Evolutionary conservation across 106 monocot species (phyloP), one percentile per base, ranked within the genome.

Genomic region (Dioscorea zingiberensis): DNA sequence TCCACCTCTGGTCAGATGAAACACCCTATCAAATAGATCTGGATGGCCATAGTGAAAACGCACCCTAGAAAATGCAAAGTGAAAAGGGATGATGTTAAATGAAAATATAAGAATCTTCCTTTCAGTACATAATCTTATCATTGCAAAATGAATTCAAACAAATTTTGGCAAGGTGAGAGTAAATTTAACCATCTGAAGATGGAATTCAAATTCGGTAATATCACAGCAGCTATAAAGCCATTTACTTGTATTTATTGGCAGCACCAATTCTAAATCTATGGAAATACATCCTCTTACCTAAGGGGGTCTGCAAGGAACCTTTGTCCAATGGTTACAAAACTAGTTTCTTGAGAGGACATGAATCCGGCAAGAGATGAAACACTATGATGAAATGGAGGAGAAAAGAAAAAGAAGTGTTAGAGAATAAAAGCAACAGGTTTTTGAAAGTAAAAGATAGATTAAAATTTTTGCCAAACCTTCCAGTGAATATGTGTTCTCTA

Each of bases 21-120:
- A 91, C 54, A 91, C n/a, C 60, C 91, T 78, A 58, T 91, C 91
- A 75, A 91, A 91, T 62, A 91, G 26, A 81, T 91, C 91, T 28
- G 91, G 87, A 67, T 91, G 91, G 22, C 91, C 91, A 84, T 91
- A 91, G 64, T 91, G 91, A 78, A 91, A 91, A 24, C 87, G 81
- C 22, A 91, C 91, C 78, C 91, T 91, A 68, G 21, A 72, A 25
- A 25, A 16, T 6, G 9, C 38, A 38, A 26, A 14, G 64, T 10
- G 47, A 63, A 27, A 68, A 62, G 13, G 27, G 54, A 58, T 17
- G 47, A 22, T 47, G 14, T 13, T 4, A 28, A 49, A 49, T n/a
- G 7, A 30, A 30, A 30, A 30, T 30, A 30, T 30, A 30, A 7
- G 30, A 30, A 30, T 30, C 30, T 2, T 30, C 30, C 30, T 3